phyloP scores from a whole-genome alignment of 805 yeast genomes.

The Starmerella floricola region DNA sequence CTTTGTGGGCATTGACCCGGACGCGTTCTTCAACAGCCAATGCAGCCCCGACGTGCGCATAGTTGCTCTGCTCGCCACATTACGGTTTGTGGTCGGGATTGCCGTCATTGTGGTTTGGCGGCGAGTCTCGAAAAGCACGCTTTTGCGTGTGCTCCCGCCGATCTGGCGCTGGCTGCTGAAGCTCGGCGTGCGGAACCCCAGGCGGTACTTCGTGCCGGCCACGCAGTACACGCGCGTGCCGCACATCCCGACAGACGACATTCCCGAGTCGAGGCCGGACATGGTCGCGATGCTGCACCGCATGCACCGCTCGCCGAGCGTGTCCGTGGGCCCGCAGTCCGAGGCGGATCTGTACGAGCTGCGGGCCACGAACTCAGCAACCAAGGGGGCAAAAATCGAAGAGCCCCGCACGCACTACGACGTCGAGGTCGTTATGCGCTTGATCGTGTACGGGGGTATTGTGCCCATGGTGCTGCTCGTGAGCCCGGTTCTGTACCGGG shows the following conservation, averaged over 20 bases:
- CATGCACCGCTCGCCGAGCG: constrained; percentile 23
- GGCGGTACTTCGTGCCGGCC: constrained; percentile 31
- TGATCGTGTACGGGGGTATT: constrained; percentile 73
- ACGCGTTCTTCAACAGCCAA: neutral
- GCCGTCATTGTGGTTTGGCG: constrained; percentile 60
- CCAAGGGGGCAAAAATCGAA: constrained; percentile 11
- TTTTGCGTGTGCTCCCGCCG: constrained; percentile 48
- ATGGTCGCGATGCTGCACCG: constrained; percentile 25
- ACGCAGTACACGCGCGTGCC: constrained; percentile 29
- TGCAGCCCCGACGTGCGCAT: neutral
- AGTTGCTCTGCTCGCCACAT: constrained; percentile 17
- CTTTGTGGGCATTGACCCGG: neutral
- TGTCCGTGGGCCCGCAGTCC: constrained; percentile 35
- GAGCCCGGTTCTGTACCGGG: constrained; percentile 8
- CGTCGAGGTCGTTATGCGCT: constrained; percentile 63
- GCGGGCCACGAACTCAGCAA: constrained; percentile 23
- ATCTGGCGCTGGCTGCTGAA: constrained; percentile 35
- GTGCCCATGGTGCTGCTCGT: constrained; percentile 37
- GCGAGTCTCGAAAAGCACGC: constrained; percentile 51
- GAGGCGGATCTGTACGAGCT: constrained; percentile 32
- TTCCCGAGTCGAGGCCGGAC: constrained; percentile 29
- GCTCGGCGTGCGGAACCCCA: constrained; percentile 32
- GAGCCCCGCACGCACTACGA: constrained; percentile 43
- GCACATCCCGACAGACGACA: constrained; percentile 19
- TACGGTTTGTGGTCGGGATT: constrained; percentile 53